These are phyloP conservation scores for Wallemia mellicola DNA, from an alignment of 1,284 basidiomycete species.

Conservation along the genomic window DNA sequence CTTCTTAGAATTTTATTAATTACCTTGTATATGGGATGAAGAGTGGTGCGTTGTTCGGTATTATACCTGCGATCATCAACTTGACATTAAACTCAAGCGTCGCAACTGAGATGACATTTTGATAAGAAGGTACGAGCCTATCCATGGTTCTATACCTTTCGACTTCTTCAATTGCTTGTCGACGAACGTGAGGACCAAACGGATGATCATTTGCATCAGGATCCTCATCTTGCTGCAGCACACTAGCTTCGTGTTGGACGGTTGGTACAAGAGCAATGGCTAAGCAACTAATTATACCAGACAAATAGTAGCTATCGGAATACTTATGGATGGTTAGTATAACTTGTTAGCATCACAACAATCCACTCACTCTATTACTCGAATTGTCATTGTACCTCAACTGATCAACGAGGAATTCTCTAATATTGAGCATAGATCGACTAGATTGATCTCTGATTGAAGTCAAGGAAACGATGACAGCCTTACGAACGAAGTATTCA, in stretches of 20 bases:
- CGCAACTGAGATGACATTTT: conserved; percentile 76
- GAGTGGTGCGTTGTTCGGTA: conserved; percentile 45
- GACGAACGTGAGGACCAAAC: conserved; percentile 29
- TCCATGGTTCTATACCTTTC: conserved; percentile 85
- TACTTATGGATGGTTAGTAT: conserved; percentile 27
- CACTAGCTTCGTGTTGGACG: conserved; percentile 18
- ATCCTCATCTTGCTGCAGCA: conserved; percentile 7
- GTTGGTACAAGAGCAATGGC: conserved; percentile 42
- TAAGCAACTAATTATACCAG: conserved; percentile 52
- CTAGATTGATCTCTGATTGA: conserved; percentile 57
- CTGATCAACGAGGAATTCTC: conserved; percentile 67
- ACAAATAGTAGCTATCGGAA: conserved; percentile 73
- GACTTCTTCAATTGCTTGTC: conserved; percentile 43
- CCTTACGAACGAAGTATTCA: conserved; percentile 85
- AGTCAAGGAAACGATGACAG: conserved; percentile 49
- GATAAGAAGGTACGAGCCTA: conserved; percentile 69
- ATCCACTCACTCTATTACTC: conserved; percentile 31
- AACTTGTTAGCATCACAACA: conserved; percentile 4
- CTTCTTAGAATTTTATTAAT: neutral
- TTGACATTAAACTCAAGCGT: conserved; percentile 50
- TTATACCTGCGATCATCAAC: conserved; percentile 42
- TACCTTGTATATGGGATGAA: conserved; percentile 74
- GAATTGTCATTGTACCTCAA: conserved; percentile 86
- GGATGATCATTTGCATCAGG: conserved; percentile 17
- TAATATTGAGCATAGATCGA: conserved; percentile 59